These are phyloP conservation scores for Chlamydomonas schloesseri DNA, from an alignment of 139 green algal species.

Conservation along the genomic window DNA sequence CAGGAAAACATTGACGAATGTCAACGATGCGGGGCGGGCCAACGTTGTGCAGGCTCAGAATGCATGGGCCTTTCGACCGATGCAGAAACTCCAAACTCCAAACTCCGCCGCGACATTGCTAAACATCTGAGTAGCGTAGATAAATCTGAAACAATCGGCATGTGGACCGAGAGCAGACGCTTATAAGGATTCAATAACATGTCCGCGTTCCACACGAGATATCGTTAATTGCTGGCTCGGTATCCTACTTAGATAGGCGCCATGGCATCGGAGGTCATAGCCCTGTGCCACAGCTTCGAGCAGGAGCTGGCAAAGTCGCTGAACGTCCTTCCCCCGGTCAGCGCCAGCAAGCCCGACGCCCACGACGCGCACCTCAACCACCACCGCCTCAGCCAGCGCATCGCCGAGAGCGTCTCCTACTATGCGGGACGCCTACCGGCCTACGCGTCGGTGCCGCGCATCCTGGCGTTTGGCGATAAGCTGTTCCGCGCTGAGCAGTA, in stretches of 20 bases:
- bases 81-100: too few species aligned
- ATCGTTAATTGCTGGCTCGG: neutral
- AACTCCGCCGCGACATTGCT: too few species aligned
- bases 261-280: constrained; percentile 51
- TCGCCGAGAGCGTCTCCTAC: constrained; percentile 58
- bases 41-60: too few species aligned
- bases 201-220: neutral
- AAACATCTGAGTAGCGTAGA: too few species aligned
- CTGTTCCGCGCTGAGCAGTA: constrained; percentile 50
- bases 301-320: constrained; percentile 56
- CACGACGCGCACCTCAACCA: constrained; percentile 64
- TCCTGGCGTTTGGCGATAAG: constrained; percentile 52
- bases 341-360: constrained; percentile 18
- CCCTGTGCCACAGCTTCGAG: constrained; percentile 58
- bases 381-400: constrained; percentile 45
- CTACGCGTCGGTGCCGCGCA: constrained; percentile 54
- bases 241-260: neutral
- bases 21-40: too few species aligned
- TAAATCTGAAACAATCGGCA: too few species aligned
- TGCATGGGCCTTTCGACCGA: too few species aligned
- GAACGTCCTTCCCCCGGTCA: constrained; percentile 26
- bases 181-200: too few species aligned
- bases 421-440: constrained; percentile 58
- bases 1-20: too few species aligned
- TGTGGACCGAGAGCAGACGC: too few species aligned